Conservation (phyloP, 1,284 basidiomycete species). For the Phellinidium pouzarii region DNA sequence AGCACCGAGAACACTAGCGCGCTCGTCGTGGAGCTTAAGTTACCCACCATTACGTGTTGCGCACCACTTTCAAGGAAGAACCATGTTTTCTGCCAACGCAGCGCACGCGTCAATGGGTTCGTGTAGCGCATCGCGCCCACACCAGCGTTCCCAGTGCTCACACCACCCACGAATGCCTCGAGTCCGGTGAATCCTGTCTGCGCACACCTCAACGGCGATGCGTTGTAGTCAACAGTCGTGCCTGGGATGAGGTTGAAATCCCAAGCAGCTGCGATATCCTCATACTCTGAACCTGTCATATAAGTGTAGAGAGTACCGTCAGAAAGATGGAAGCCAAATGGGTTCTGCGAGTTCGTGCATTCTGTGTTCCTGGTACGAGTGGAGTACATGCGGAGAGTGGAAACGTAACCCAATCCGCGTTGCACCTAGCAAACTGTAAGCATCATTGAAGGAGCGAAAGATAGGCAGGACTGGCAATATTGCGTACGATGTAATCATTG, state of each 20-base stretch:
- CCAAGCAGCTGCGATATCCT: conserved; percentile 61
- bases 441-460: background rate
- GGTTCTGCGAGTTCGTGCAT: conserved; percentile 58
- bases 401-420: conserved; percentile 49
- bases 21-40: conserved; percentile 37
- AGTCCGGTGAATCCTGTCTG: conserved; percentile 37
- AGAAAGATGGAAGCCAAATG: conserved; percentile 59
- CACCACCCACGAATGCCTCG: conserved; percentile 57
- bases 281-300: conserved; percentile 57
- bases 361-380: conserved; percentile 56
- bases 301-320: conserved; percentile 63
- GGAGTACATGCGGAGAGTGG: conserved; percentile 61
- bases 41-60: conserved; percentile 54
- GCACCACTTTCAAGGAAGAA: conserved; percentile 62
- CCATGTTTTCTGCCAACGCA: conserved; percentile 63
- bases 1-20: conserved; percentile 55
- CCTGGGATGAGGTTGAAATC: conserved; percentile 72
- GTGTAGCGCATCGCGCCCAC: conserved; percentile 55
- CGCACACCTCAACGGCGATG: conserved; percentile 41
- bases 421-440: conserved; percentile 37
- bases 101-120: conserved; percentile 48
- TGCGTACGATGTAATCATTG: conserved; percentile 60
- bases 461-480: background rate
- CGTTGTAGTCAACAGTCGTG: conserved; percentile 54
- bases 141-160: conserved; percentile 47